Evolutionary conservation across 192 early-diverging fungal genomes (phyloP).

Genomic region (Phycomyces blakesleeanus): DNA sequence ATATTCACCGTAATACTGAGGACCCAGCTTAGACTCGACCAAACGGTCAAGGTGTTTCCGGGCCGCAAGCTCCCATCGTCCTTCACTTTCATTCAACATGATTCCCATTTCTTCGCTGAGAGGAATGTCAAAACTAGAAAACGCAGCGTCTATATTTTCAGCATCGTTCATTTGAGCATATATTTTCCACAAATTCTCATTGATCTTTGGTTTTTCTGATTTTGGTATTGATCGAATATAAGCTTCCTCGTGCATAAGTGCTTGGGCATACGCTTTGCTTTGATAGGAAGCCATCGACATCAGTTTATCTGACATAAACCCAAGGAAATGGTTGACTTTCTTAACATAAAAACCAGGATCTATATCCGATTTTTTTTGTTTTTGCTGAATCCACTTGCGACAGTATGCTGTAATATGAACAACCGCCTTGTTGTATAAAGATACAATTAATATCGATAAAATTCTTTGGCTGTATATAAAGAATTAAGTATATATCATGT

Average conservation of each 20-base stretch:
- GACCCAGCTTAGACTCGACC: conserved; percentile 40
- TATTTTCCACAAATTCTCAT: conserved; percentile 51
- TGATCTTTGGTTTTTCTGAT: background rate
- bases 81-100: conserved; percentile 57
- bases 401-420: conserved; percentile 36
- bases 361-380: conserved; percentile 5
- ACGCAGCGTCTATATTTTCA: conserved; percentile 66
- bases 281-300: conserved; percentile 61
- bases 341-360: conserved; percentile 7
- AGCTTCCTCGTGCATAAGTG: conserved; percentile 67
- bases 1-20: conserved; percentile 53
- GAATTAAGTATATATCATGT: background rate
- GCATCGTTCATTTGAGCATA: conserved; percentile 67
- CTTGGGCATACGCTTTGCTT: conserved; percentile 62
- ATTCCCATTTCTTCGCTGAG: conserved; percentile 62
- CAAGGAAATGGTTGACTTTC: conserved; percentile 47
- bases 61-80: conserved; percentile 64
- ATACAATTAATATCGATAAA: too few species aligned
- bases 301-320: conserved; percentile 53
- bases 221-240: conserved; percentile 18
- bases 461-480: background rate
- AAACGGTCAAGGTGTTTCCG: conserved; percentile 54
- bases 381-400: conserved; percentile 43
- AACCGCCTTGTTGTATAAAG: conserved; percentile 21
- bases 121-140: conserved; percentile 41